Conservation (phyloP, 306 rosid species). For the Adenanthera pavonina region DNA sequence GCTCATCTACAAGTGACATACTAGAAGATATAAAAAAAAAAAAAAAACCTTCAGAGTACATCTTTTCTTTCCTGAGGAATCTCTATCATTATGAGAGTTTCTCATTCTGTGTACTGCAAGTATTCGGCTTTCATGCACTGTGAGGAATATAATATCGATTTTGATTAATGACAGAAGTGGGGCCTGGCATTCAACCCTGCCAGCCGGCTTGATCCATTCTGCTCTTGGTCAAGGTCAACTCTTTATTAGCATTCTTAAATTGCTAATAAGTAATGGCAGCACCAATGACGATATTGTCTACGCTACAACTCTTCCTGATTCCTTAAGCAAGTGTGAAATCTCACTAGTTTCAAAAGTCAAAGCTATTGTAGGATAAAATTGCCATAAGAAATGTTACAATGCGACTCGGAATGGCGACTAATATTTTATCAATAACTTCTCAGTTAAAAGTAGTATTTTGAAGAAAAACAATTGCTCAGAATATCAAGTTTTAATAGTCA, state of each 20-base stretch:
- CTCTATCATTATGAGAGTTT: background rate
- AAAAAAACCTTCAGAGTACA: background rate
- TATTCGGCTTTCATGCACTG: background rate
- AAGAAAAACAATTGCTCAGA: background rate
- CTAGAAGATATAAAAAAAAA: too few species aligned
- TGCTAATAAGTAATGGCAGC: background rate
- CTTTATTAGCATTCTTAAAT: conserved; percentile 1
- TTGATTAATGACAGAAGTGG: background rate
- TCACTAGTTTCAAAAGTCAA: too few species aligned
- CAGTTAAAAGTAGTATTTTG: background rate
- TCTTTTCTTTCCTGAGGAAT: too few species aligned
- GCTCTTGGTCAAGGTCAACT: background rate
- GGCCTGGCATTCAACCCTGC: background rate
- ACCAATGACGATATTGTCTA: background rate
- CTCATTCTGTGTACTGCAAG: background rate
- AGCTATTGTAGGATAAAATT: background rate
- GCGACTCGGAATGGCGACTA: background rate
- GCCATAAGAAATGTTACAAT: background rate
- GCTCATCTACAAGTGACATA: background rate
- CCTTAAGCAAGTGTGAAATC: background rate
- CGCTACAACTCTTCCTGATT: background rate
- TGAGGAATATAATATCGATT: background rate
- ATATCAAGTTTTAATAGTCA: background rate
- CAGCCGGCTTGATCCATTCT: background rate
- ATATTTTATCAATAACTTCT: background rate